These are phyloP conservation scores for Xylaria sp. DNA, from an alignment of 2,329 filamentous ascomycete genomes.

Conservation along the genomic window DNA sequence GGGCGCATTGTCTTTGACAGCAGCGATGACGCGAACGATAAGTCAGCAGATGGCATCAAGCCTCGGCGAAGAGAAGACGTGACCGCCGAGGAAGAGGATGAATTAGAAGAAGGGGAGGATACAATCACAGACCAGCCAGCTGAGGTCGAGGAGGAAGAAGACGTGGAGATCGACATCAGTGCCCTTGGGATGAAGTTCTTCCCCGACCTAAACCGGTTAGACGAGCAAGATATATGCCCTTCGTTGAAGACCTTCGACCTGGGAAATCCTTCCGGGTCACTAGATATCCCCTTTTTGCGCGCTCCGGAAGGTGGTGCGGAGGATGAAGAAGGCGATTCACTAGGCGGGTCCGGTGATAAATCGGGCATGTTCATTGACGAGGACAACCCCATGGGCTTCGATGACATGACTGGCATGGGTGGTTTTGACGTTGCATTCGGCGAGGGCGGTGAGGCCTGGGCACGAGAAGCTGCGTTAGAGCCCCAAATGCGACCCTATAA, in stretches of 20 bases:
- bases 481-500: slow-evolving; percentile 86
- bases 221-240: slow-evolving; percentile 91
- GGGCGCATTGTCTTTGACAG: slow-evolving; percentile 98
- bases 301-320: slow-evolving; percentile 83
- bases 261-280: slow-evolving; percentile 82
- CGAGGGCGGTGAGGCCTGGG: slow-evolving; percentile 96
- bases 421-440: slow-evolving; percentile 87
- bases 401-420: slow-evolving; percentile 78
- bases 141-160: slow-evolving; percentile 61
- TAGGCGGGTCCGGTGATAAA: slow-evolving; percentile 68
- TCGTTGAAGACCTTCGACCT: slow-evolving; percentile 95
- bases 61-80: slow-evolving; percentile 52
- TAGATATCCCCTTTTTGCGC: slow-evolving; percentile 93
- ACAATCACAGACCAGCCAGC: slow-evolving; percentile 56
- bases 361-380: slow-evolving; percentile 89
- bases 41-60: slow-evolving; percentile 55
- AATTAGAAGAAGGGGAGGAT: slow-evolving; percentile 53
- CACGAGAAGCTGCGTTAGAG: slow-evolving; percentile 85
- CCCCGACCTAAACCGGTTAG: slow-evolving; percentile 78
- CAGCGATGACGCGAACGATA: slow-evolving; percentile 82
- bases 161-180: slow-evolving; percentile 82
- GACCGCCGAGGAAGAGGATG: slow-evolving; percentile 53
- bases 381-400: slow-evolving; percentile 84
- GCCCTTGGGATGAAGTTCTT: slow-evolving; percentile 85
- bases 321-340: slow-evolving; percentile 66